phyloP scores from a whole-genome alignment of 306 rosid species.

The Begonia loranthoides region DNA sequence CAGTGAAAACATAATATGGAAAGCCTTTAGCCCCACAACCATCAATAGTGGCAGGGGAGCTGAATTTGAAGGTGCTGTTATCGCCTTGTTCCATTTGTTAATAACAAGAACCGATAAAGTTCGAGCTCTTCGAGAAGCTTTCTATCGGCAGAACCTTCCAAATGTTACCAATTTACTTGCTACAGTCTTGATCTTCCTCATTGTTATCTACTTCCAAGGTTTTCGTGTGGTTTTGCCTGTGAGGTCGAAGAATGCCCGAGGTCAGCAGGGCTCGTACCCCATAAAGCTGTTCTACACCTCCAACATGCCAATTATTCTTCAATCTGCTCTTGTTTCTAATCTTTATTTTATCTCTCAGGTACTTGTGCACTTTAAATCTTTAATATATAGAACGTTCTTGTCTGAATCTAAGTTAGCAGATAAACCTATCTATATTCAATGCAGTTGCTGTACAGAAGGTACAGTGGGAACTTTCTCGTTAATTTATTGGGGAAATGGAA shows the following conservation, averaged over 20 bases:
- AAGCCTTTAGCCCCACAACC: conserved; percentile 93
- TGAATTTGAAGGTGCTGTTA: conserved; percentile 93
- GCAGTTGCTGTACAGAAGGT: conserved; percentile 75
- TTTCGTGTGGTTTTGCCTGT: conserved; percentile 95
- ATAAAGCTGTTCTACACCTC: conserved; percentile 91
- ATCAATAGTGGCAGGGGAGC: conserved; percentile 94
- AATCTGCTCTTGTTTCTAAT: conserved; percentile 86
- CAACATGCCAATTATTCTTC: conserved; percentile 96
- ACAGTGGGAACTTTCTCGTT: conserved; percentile 73
- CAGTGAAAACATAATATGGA: conserved; percentile 92
- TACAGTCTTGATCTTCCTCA: conserved; percentile 67
- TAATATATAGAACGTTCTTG: no score
- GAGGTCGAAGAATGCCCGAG: conserved; percentile 91
- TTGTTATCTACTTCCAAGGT: conserved; percentile 92
- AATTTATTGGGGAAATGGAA: conserved; percentile 91
- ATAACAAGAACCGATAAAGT: conserved; percentile 82
- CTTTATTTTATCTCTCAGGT: conserved; percentile 97
- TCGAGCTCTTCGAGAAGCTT: conserved; percentile 83
- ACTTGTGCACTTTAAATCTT: conserved; percentile 9
- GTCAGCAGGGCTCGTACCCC: conserved; percentile 94
- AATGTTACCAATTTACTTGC: conserved; percentile 89
- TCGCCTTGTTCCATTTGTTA: conserved; percentile 80
- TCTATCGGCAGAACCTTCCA: conserved; percentile 91
- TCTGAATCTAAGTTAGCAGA: not conserved
- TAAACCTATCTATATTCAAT: conserved; percentile 1